These are phyloP conservation scores for Lentinula sp. DNA, from an alignment of 768 basidiomycete species.

Conservation along the genomic window DNA sequence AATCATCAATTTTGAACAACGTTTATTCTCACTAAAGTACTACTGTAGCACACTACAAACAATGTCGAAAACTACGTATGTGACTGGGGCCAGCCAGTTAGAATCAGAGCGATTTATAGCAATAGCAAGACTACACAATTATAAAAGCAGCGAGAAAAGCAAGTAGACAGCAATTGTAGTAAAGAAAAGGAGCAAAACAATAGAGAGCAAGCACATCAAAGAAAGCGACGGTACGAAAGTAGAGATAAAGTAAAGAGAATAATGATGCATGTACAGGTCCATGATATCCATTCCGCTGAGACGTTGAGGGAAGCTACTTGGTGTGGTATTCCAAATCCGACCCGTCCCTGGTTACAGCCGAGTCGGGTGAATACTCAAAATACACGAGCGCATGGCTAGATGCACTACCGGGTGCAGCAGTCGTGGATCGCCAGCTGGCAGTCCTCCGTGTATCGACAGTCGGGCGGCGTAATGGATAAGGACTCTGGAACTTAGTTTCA, in stretches of 20 bases:
- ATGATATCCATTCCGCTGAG: background rate
- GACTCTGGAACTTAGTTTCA: background rate
- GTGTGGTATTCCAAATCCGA: background rate
- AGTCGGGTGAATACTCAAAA: background rate
- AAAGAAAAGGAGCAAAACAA: background rate
- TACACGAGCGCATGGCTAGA: conserved; percentile 1
- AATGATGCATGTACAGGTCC: background rate
- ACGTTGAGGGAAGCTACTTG: background rate
- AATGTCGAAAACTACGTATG: background rate
- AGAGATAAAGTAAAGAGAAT: background rate
- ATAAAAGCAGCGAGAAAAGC: background rate
- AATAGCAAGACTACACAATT: background rate
- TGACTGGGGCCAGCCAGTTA: background rate
- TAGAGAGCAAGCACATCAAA: background rate
- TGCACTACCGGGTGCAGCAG: background rate
- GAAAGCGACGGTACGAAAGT: background rate
- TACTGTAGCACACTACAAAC: background rate
- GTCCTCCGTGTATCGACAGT: conserved; percentile 19
- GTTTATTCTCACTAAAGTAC: no score
- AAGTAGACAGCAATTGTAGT: background rate
- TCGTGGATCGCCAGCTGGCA: conserved; percentile 15
- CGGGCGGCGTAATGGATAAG: conserved; percentile 12
- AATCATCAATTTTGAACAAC: no score
- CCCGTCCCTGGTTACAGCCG: background rate
- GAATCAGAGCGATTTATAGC: background rate